Evolutionary conservation across 768 basidiomycete genomes (phyloP).

Genomic region (Suillus variegatus): DNA sequence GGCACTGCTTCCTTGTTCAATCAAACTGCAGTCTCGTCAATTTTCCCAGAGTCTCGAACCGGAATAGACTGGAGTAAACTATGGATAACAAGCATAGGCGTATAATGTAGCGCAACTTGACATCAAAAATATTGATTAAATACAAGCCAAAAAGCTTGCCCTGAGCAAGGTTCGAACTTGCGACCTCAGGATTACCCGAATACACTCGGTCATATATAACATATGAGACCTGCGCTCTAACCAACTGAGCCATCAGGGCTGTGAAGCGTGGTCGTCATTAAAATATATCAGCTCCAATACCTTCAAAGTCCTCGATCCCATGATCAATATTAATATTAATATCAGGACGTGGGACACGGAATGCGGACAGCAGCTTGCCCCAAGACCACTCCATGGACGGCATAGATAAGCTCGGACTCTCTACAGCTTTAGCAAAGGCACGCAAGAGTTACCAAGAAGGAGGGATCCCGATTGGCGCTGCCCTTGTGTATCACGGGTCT

Average conservation of each 20-base stretch:
- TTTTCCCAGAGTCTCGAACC: no score
- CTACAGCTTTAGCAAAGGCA: slow-evolving; percentile 43
- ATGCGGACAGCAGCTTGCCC: background rate
- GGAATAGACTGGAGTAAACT: no score
- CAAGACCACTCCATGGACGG: slow-evolving; percentile 11
- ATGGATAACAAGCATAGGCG: no score
- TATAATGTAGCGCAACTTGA: no score
- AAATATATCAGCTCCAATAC: fast-evolving
- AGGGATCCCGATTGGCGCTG: slow-evolving; percentile 66
- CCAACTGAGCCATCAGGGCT: slow-evolving; percentile 51
- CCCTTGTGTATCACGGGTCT: slow-evolving; percentile 37
- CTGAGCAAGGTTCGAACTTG: slow-evolving; percentile 62
- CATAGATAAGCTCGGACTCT: slow-evolving; percentile 33
- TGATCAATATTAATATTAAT: background rate
- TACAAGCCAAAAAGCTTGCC: slow-evolving; percentile 31
- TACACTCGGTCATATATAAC: slow-evolving; percentile 29
- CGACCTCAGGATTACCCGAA: slow-evolving; percentile 55
- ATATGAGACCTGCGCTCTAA: slow-evolving; percentile 59
- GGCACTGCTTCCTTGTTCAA: no score
- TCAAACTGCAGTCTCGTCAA: no score
- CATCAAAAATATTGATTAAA: no score
- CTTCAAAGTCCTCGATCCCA: background rate
- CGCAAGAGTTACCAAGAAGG: slow-evolving; percentile 48
- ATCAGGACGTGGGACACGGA: background rate
- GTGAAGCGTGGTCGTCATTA: fast-evolving